Evolutionary conservation across 116 monocot species (phyloP).

Genomic region (Phalaenopsis hybrid): DNA sequence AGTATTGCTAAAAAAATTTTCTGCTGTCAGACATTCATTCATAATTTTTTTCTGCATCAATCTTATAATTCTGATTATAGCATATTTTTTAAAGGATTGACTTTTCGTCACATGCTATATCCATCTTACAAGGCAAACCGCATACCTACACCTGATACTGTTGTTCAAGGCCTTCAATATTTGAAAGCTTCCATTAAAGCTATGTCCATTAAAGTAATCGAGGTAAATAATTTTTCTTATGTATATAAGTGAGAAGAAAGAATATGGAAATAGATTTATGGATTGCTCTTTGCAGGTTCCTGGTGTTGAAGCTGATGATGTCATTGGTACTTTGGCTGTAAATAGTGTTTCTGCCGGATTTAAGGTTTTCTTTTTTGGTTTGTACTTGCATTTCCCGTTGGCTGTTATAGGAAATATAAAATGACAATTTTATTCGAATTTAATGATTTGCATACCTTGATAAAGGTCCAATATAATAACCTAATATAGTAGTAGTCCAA

Average conservation of each 20-base stretch:
- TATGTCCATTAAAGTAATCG: conserved; percentile 94
- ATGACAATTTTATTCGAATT: background rate
- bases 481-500: background rate
- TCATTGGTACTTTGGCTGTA: conserved; percentile 89
- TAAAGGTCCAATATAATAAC: background rate
- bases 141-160: conserved; percentile 86
- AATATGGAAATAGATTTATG: background rate
- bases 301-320: conserved; percentile 99
- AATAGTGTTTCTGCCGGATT: conserved; percentile 77
- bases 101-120: conserved; percentile 88
- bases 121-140: conserved; percentile 90
- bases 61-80: conserved; percentile 9
- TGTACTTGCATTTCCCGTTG: background rate
- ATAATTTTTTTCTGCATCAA: background rate
- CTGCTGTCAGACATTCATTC: background rate
- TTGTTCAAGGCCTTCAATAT: conserved; percentile 92
- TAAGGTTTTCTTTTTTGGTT: conserved; percentile 42
- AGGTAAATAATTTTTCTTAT: conserved; percentile 39
- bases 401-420: conserved; percentile 2
- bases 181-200: conserved; percentile 96
- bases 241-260: background rate
- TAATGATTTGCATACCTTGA: background rate
- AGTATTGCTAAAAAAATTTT: background rate
- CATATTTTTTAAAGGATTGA: conserved; percentile 53
- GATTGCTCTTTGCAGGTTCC: conserved; percentile 67